Evolutionary conservation across 805 yeast species (phyloP).

Genomic region (Myxozyma udenii): DNA sequence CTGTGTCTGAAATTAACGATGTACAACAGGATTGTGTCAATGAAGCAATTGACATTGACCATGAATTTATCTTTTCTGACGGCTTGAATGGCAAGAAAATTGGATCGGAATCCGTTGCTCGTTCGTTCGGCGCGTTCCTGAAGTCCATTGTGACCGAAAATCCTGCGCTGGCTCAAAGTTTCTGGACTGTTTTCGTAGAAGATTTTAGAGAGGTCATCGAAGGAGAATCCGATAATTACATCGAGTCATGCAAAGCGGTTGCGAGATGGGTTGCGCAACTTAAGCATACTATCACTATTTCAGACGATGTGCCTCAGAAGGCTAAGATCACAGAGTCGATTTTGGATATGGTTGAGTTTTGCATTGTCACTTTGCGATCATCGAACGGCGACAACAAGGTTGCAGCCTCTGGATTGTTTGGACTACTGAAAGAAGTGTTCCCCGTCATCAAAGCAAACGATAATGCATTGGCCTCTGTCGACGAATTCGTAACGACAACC

Average conservation of each 20-base stretch:
- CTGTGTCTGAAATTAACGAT: conserved; percentile 12
- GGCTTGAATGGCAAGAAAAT: conserved; percentile 13
- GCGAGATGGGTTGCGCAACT: conserved; percentile 10
- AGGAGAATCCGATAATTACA: not conserved
- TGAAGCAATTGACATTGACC: conserved; percentile 2
- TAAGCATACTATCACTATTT: conserved; percentile 4
- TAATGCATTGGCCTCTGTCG: not conserved
- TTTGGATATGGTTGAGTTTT: not conserved
- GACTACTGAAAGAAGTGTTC: conserved; percentile 12
- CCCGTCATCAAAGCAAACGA: not conserved
- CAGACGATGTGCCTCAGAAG: conserved; percentile 6
- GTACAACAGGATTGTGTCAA: conserved; percentile 2
- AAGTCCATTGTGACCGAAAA: conserved; percentile 11
- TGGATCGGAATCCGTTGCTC: conserved; percentile 13
- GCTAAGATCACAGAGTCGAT: conserved; percentile 7
- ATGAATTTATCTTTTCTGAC: conserved; percentile 1
- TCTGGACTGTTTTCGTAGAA: conserved; percentile 9
- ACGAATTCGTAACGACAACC: conserved; percentile 11
- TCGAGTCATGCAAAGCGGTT: not conserved
- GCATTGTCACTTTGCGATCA: not conserved
- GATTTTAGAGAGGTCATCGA: not conserved
- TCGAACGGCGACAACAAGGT: not conserved
- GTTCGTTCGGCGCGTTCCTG: conserved; percentile 8
- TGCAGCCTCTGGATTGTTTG: conserved; percentile 5
- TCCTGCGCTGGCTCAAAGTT: conserved; percentile 7